Evolutionary conservation across 257 asterid genomes (phyloP).

Genomic region (Marsdenia floribunda): DNA sequence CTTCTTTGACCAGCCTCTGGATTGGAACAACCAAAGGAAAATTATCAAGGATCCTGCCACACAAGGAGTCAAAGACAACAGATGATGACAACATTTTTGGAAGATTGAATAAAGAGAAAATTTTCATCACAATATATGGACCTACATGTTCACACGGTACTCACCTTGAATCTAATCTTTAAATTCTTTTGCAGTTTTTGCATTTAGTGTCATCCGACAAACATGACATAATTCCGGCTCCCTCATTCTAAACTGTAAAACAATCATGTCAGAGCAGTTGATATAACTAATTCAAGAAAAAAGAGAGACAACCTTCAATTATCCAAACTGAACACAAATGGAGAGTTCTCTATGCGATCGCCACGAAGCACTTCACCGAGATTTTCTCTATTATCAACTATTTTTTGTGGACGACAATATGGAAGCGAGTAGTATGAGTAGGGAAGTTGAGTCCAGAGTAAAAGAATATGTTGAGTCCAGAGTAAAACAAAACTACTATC

Average conservation of each 20-base stretch:
- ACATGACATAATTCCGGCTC: constrained; percentile 52
- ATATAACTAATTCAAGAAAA: neutral
- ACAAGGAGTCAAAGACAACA: neutral
- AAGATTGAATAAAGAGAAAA: neutral
- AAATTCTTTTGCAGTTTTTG: constrained; percentile 47
- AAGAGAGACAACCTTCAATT: neutral
- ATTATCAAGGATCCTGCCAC: constrained; percentile 67
- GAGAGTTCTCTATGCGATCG: constrained; percentile 71
- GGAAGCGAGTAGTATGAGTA: constrained; percentile 60
- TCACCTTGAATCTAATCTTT: constrained; percentile 59
- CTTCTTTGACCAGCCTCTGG: constrained; percentile 34
- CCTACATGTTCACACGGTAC: constrained; percentile 53
- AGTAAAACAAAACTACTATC: no score
- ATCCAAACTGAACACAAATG: constrained; percentile 38
- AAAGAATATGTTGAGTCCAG: no score
- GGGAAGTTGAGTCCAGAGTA: constrained; percentile 66
- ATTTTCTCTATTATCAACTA: constrained; percentile 64
- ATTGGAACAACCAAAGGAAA: constrained; percentile 70
- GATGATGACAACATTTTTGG: neutral
- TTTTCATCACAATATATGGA: neutral
- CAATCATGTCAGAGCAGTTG: neutral
- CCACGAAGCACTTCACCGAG: constrained; percentile 78
- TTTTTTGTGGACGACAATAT: constrained; percentile 45
- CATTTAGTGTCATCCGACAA: constrained; percentile 34
- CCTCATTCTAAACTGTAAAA: constrained; percentile 54